A percentile compares a stretch with the other conserved stretches of the same genome.
phyloP scores from a whole-genome alignment of 2,329 filamentous ascomycete species.

The Venturiaceae sp. region DNA sequence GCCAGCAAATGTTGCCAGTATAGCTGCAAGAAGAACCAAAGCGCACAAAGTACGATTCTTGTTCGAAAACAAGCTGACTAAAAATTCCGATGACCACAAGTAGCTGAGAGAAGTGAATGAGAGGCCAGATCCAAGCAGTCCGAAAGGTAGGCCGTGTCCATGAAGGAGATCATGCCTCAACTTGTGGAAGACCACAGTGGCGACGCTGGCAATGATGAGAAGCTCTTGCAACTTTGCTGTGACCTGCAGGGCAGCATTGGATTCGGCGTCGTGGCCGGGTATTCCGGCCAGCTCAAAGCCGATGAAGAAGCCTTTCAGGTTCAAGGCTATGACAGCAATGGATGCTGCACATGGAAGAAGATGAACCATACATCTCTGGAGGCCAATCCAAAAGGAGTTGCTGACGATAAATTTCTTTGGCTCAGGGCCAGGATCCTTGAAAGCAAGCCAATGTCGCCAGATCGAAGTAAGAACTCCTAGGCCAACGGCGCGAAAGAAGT shows the following conservation, averaged over 20 bases:
- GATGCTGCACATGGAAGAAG: constrained; percentile 7
- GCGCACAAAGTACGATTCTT: neutral
- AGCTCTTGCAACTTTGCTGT: constrained; percentile 9
- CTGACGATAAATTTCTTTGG: neutral
- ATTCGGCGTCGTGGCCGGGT: neutral
- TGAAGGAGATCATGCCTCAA: constrained; percentile 4
- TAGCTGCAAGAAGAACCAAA: neutral
- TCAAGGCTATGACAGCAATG: constrained; percentile 5
- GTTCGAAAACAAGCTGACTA: neutral
- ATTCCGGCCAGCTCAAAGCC: constrained; percentile 6
- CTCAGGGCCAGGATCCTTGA: constrained; percentile 1
- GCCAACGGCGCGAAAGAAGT: neutral
- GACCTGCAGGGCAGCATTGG: constrained; percentile 7
- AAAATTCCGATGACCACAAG: neutral
- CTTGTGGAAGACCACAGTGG: constrained; percentile 3
- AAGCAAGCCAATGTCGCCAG: neutral
- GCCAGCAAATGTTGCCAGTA: neutral
- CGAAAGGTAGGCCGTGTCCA: neutral
- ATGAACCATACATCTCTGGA: constrained; percentile 7
- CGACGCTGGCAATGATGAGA: constrained; percentile 8
- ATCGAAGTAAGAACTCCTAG: neutral
- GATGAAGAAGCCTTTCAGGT: constrained; percentile 7
- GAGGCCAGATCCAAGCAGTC: neutral
- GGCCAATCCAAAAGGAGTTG: constrained; percentile 1
- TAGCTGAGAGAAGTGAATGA: neutral